phyloP scores from a whole-genome alignment of 106 monocot genomes.

The Alisma plantagoaquatica region DNA sequence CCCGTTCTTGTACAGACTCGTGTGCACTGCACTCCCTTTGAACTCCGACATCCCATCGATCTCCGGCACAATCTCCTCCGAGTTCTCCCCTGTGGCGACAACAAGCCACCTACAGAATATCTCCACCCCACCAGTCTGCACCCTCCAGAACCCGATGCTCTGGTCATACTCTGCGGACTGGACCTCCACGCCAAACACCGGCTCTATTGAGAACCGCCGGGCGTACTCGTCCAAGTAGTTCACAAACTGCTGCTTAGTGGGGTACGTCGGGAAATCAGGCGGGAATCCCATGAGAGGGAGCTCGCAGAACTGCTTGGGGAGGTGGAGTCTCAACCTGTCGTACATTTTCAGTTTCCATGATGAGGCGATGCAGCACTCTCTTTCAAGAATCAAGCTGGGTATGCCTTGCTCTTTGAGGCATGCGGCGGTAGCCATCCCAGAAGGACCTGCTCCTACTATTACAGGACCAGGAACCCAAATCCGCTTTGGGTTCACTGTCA shows the following conservation, averaged over 20 bases:
- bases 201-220: conserved; percentile 35
- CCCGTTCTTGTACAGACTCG: conserved; percentile 8
- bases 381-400: conserved; percentile 61
- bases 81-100: conserved; percentile 16
- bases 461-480: conserved; percentile 63
- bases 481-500: conserved; percentile 17
- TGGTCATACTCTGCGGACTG: conserved; percentile 37
- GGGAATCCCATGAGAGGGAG: conserved; percentile 70
- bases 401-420: conserved; percentile 58
- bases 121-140: conserved; percentile 4
- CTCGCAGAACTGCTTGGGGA: conserved; percentile 75
- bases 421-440: conserved; percentile 65
- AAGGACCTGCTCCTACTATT: conserved; percentile 78
- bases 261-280: conserved; percentile 50
- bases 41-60: conserved; percentile 7
- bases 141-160: conserved; percentile 13
- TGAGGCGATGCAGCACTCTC: conserved; percentile 48
- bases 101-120: conserved; percentile 10
- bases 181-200: conserved; percentile 42
- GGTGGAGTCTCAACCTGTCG: conserved; percentile 61
- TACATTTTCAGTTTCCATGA: conserved; percentile 69
- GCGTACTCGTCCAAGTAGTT: conserved; percentile 54
- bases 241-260: conserved; percentile 61
- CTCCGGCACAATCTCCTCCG: conserved; percentile 5
- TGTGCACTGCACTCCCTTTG: conserved; percentile 2